Evolutionary conservation across 2,329 filamentous ascomycete species (phyloP).

Genomic region (Botrytis cinerea): DNA sequence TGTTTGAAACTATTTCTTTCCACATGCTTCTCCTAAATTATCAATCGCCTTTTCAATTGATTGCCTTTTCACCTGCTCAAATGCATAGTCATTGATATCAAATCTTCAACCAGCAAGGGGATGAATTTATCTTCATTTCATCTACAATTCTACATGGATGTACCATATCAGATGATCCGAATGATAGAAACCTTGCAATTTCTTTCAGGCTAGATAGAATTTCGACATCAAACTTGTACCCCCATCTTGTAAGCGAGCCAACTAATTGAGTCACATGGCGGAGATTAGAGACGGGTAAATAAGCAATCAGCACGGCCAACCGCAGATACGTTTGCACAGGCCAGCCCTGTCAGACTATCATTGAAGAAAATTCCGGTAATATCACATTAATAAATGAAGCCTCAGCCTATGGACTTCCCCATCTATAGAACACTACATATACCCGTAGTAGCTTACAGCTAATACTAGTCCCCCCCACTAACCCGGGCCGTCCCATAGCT

Average conservation of each 20-base stretch:
- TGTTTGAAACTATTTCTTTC: not conserved
- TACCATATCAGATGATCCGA: not conserved
- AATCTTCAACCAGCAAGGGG: not conserved
- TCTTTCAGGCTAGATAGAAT: not conserved
- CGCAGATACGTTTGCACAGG: not conserved
- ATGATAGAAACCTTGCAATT: not conserved
- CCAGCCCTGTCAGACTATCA: not conserved
- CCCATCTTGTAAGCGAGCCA: not conserved
- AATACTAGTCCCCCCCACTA: not conserved
- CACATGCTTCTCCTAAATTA: not conserved
- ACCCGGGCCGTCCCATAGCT: conserved; percentile 1
- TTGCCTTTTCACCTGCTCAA: not conserved
- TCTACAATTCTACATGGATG: not conserved
- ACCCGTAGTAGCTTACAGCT: not conserved
- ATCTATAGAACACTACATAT: not conserved
- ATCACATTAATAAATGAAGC: not conserved
- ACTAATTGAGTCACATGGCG: not conserved
- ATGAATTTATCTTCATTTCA: not conserved
- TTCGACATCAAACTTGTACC: not conserved
- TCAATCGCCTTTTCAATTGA: not conserved
- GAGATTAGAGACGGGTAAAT: not conserved
- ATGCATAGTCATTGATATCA: not conserved
- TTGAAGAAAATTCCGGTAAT: not conserved
- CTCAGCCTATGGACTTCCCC: not conserved
- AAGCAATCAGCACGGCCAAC: not conserved